Base-by-base conservation (phyloP, 495 filamentous ascomycete species). In the Penicillium macrosclerotiorum region DNA sequence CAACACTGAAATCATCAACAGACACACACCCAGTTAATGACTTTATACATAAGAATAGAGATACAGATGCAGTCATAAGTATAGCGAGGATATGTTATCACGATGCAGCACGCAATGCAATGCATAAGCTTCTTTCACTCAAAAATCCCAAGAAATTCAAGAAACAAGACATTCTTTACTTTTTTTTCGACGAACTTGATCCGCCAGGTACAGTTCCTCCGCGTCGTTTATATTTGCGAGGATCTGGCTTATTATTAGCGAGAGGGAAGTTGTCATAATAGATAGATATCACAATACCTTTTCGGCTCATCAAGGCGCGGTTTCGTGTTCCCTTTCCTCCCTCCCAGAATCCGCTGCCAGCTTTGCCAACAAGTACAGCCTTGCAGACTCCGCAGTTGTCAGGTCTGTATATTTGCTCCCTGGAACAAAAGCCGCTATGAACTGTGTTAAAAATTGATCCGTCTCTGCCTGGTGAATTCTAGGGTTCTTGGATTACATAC, bases 241-340 rank as follows among this genome's bases (percentile, higher is more conserved):
- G 50, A 43, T 53, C 49, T 52, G 22, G 1, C n/a, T n/a, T n/a
- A n/a, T n/a, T 0, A 20, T 17, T 2, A 13, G 13, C 36, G 11
- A 44, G 20, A 8, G 34, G 22, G 1, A 16, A 16, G 4, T 84
- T 66, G 47, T 2, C 20, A 37, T 11, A n/a, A 11, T 51, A 14
- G 8, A 24, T 24, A 33, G 26, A 42, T 49, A n/a, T 24, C 31
- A 5, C 39, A 61, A 27, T 63, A 74, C 73, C 76, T 61, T 86
- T 88, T 44, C 82, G 73, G 48, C 83, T 85, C 87, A 90, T 89
- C 47, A 76, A 60, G 14, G 60, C 63, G 60, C 74, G 79, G 62
- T 88, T 84, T 39, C 87, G 67, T n/a, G 85, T 92, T 8, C 89
- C 89, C 62, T 88, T 90, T 2, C 90, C 90, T 12, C 90, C 90